A percentile compares a stretch with the other conserved stretches of the same genome.
Conservation (phyloP, 495 filamentous ascomycete species). For the Baudoinia panamericana region DNA sequence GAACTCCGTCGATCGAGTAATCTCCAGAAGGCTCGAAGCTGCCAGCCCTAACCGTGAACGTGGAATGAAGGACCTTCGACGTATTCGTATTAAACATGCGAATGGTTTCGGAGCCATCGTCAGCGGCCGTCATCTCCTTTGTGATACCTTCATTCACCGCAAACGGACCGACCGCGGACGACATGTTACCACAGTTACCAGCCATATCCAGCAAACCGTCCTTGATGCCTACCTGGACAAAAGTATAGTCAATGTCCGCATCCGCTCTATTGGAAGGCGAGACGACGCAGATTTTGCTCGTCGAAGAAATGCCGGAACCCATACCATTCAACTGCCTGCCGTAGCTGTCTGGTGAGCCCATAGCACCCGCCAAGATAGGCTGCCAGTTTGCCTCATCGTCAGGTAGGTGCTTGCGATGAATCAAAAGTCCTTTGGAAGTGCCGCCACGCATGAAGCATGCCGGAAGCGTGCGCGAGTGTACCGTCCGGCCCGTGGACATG, state of each 20-base stretch:
- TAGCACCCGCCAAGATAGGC: conserved; percentile 44
- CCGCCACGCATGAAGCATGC: conserved; percentile 63
- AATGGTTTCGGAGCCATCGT: conserved; percentile 29
- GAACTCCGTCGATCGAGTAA: conserved; percentile 56
- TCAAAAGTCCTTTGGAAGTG: conserved; percentile 55
- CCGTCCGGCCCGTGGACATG: too few relatives aligned
- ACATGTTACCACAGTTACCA: conserved; percentile 68
- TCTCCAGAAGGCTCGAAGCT: conserved; percentile 40
- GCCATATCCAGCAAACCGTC: conserved; percentile 47
- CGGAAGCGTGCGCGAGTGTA: conserved; percentile 3
- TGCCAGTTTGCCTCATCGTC: conserved; percentile 37
- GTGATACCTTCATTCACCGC: conserved; percentile 45
- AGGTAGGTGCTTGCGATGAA: conserved; percentile 42
- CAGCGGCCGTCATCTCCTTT: conserved; percentile 6
- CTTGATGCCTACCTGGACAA: conserved; percentile 52
- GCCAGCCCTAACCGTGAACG: conserved; percentile 38
- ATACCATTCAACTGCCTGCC: conserved; percentile 60
- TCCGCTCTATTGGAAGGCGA: conserved; percentile 34
- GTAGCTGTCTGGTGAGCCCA: conserved; percentile 57
- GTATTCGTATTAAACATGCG: conserved; percentile 44
- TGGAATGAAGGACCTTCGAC: conserved; percentile 29
- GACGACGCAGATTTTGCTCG: conserved; percentile 60
- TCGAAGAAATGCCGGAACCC: conserved; percentile 55
- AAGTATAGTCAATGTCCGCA: conserved; percentile 60
- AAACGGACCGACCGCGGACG: conserved; percentile 50